Percentiles rank a stretch among this genome's conserved stretches.
Conservation (phyloP, 495 filamentous ascomycete species). For the Talaromyces ruber region DNA sequence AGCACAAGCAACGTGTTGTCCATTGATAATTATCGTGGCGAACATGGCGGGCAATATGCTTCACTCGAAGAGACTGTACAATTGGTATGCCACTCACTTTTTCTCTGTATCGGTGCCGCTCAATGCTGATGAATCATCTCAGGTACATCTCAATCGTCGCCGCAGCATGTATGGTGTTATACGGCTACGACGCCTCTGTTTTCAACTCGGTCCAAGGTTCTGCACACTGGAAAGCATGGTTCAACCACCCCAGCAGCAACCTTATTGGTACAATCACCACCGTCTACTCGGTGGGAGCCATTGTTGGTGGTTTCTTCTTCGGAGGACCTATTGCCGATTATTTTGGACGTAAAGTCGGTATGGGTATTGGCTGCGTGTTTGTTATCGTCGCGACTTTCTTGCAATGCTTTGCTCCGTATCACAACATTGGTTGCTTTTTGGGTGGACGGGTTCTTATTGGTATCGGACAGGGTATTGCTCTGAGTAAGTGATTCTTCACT, state of each 20-base stretch:
- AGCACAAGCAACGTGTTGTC: neutral
- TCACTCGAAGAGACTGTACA: constrained; percentile 19
- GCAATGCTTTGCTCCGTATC: constrained; percentile 48
- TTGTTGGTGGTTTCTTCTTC: constrained; percentile 53
- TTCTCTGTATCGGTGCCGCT: neutral
- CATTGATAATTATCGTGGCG: neutral
- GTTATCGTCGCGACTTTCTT: constrained; percentile 55
- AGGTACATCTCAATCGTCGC: constrained; percentile 57
- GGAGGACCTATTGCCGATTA: constrained; percentile 49
- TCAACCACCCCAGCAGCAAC: constrained; percentile 41
- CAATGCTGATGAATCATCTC: neutral
- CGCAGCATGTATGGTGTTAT: constrained; percentile 59
- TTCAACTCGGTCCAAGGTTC: constrained; percentile 57
- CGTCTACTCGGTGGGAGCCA: constrained; percentile 54
- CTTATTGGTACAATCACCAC: constrained; percentile 52
- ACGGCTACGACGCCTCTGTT: constrained; percentile 59
- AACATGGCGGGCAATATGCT: neutral
- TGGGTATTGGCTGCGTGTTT: constrained; percentile 46
- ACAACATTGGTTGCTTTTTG: constrained; percentile 51
- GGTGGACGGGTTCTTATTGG: constrained; percentile 54
- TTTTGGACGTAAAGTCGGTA: constrained; percentile 48
- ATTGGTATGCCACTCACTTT: constrained; percentile 17
- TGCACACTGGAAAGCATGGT: constrained; percentile 49
- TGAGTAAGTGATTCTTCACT: constrained; percentile 35
- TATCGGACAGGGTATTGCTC: constrained; percentile 55